Percentiles rank a stretch among this genome's conserved stretches.
These are phyloP conservation scores for Alternaria ventricosa DNA, from an alignment of 2,329 filamentous ascomycete genomes.

Conservation along the genomic window DNA sequence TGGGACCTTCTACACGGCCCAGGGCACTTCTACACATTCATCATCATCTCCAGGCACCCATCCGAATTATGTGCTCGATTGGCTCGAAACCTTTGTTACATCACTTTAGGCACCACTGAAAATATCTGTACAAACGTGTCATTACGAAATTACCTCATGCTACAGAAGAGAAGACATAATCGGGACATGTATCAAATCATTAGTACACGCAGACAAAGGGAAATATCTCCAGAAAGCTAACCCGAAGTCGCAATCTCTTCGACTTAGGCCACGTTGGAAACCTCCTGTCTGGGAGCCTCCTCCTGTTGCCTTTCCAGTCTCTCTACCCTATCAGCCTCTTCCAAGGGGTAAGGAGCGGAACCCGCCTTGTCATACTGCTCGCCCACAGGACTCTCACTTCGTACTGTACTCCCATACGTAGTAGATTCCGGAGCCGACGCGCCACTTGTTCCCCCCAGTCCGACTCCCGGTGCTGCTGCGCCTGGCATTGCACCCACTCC, in stretches of 20 bases:
- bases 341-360: constrained; percentile 37
- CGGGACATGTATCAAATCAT: constrained; percentile 16
- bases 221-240: constrained; percentile 1
- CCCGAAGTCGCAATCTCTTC: not conserved
- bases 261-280: constrained; percentile 16
- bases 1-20: constrained; percentile 4
- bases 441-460: not conserved
- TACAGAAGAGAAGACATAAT: not conserved
- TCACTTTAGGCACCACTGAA: not conserved
- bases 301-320: constrained; percentile 17
- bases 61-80: not conserved
- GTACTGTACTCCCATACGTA: constrained; percentile 9
- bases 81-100: not conserved
- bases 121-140: not conserved
- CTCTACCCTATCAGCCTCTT: constrained; percentile 39
- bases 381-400: constrained; percentile 31
- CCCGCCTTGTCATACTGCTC: constrained; percentile 32
- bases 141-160: not conserved
- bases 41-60: constrained; percentile 18
- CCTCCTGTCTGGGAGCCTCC: constrained; percentile 6
- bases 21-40: not conserved
- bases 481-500: constrained; percentile 56
- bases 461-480: constrained; percentile 6
- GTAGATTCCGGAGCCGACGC: constrained; percentile 10
- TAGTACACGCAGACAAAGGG: constrained; percentile 22